phyloP scores from a whole-genome alignment of 2,329 filamentous ascomycete genomes.

The Byssothecium circinans region DNA sequence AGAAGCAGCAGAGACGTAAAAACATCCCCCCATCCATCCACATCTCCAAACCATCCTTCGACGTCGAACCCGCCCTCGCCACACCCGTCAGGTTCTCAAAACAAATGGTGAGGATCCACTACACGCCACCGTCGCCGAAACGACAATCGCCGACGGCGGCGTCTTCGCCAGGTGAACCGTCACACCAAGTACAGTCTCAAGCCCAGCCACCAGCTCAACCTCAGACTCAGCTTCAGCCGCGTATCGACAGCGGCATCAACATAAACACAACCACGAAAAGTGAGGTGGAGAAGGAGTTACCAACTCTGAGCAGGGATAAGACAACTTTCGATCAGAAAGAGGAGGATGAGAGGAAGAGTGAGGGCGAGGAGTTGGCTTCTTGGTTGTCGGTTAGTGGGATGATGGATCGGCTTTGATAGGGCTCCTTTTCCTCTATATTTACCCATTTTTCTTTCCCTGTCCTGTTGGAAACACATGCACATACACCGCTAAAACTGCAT shows the following conservation, averaged over 20 bases:
- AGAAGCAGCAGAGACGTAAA: background rate
- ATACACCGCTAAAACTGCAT: too few relatives aligned
- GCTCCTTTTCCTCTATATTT: background rate
- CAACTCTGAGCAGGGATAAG: constrained; percentile 13
- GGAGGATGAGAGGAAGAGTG: background rate
- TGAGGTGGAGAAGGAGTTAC: constrained; percentile 7
- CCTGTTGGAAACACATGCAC: background rate
- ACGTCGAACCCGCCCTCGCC: background rate
- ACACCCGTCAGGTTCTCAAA: constrained; percentile 9
- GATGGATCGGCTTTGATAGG: constrained; percentile 11
- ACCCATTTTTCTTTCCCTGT: background rate
- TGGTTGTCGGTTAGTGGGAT: constrained; percentile 20
- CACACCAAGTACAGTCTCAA: background rate
- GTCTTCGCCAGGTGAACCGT: background rate
- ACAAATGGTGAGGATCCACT: constrained; percentile 18
- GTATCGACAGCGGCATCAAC: constrained; percentile 19
- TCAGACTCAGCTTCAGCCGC: background rate
- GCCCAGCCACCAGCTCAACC: background rate
- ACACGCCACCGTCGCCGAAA: constrained; percentile 3
- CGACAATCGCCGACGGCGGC: background rate
- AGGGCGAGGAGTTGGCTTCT: constrained; percentile 11
- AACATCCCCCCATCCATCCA: background rate
- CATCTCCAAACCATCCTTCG: background rate
- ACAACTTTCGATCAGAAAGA: constrained; percentile 3
- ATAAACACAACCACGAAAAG: background rate